A percentile compares a stretch with the other conserved stretches of the same genome.
phyloP scores from a whole-genome alignment of 441 rosid species.

The Sinapis alba region DNA sequence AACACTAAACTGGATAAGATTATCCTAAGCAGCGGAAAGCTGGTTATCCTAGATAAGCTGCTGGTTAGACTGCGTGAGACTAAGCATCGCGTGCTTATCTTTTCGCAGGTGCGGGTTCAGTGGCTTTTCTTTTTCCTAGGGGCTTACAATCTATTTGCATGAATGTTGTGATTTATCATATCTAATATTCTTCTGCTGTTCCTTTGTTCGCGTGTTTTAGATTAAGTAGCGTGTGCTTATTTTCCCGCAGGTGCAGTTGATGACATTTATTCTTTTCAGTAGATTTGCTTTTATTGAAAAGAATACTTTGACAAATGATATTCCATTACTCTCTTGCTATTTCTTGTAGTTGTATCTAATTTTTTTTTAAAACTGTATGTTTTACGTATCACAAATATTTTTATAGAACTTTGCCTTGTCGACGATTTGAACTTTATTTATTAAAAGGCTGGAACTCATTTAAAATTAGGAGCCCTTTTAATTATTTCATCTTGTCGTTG shows the following conservation, averaged over 20 bases:
- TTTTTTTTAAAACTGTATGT: slow-evolving; percentile 1
- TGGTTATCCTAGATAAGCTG: slow-evolving; percentile 97
- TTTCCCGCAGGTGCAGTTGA: slow-evolving; percentile 4
- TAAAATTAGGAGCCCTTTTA: not conserved
- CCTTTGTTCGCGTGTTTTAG: slow-evolving; percentile 14
- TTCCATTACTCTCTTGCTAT: not conserved
- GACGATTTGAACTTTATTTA: not conserved
- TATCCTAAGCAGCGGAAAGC: slow-evolving; percentile 95
- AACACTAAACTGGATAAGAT: slow-evolving; percentile 89
- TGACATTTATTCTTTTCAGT: slow-evolving; percentile 6
- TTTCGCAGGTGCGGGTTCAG: slow-evolving; percentile 85
- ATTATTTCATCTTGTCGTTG: not conserved
- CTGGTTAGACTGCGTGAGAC: slow-evolving; percentile 94
- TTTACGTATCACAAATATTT: not conserved
- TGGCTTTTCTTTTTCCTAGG: slow-evolving; percentile 15
- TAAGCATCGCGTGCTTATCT: slow-evolving; percentile 95
- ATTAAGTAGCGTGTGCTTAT: slow-evolving; percentile 8
- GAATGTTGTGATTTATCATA: slow-evolving; percentile 12
- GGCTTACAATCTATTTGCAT: not conserved
- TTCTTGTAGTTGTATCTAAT: not conserved
- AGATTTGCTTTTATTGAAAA: not conserved
- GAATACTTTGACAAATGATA: slow-evolving; percentile 17
- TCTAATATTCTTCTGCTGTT: slow-evolving; percentile 18
- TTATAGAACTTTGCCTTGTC: slow-evolving; percentile 19
- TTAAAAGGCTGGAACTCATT: not conserved